These are phyloP conservation scores for Castanea sativa DNA, from an alignment of 306 rosid genomes.

Conservation along the genomic window DNA sequence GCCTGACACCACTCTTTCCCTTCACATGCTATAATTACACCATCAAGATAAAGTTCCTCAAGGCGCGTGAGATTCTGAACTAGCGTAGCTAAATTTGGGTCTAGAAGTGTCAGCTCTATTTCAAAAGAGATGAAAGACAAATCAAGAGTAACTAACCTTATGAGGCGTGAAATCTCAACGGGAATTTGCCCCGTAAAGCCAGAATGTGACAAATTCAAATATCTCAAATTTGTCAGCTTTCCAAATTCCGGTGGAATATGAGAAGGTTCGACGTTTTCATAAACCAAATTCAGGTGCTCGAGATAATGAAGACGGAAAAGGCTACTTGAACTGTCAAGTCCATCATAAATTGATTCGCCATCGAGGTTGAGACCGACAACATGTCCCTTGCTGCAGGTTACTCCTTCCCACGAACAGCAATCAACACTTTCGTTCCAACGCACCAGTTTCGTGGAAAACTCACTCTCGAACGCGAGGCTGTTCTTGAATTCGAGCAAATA, in stretches of 20 bases:
- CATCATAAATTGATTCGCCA: slow-evolving; percentile 23
- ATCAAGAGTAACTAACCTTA: slow-evolving; percentile 38
- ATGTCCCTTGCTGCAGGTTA: slow-evolving; percentile 33
- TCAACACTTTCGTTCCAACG: slow-evolving; percentile 30
- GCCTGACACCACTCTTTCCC: slow-evolving; percentile 46
- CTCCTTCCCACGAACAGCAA: slow-evolving; percentile 54
- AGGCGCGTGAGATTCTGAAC: slow-evolving; percentile 34
- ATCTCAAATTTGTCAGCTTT: slow-evolving; percentile 24
- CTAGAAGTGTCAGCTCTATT: too few species aligned
- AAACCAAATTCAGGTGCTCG: slow-evolving; percentile 22
- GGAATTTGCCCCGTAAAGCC: slow-evolving; percentile 43
- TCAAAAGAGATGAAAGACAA: neutral
- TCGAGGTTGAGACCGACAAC: slow-evolving; percentile 32
- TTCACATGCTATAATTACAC: slow-evolving; percentile 29
- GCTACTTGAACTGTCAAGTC: slow-evolving; percentile 22
- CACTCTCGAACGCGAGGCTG: neutral
- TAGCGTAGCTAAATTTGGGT: slow-evolving; percentile 15
- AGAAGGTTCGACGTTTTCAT: neutral
- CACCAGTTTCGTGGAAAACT: slow-evolving; percentile 13
- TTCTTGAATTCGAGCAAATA: slow-evolving; percentile 44
- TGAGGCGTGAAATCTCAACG: slow-evolving; percentile 34
- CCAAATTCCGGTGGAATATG: slow-evolving; percentile 33
- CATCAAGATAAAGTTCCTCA: slow-evolving; percentile 39
- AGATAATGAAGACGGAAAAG: slow-evolving; percentile 33
- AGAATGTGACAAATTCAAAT: slow-evolving; percentile 32